phyloP scores from a whole-genome alignment of 768 basidiomycete genomes.

The Calocera cornea region DNA sequence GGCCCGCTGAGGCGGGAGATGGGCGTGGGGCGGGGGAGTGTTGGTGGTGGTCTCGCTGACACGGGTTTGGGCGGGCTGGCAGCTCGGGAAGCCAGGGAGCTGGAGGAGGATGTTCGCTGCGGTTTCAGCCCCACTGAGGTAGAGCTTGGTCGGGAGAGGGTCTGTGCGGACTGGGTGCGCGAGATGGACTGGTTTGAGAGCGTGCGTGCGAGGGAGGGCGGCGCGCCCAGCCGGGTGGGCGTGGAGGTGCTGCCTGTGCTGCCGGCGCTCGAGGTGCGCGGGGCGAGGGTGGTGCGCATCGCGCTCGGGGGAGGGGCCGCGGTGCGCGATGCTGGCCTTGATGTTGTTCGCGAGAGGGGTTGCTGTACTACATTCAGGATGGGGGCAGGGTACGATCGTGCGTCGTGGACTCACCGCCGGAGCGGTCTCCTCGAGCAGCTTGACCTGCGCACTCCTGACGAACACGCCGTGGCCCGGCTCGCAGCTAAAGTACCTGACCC shows the following conservation, averaged over 20 bases:
- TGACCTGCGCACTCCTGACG: conserved; percentile 74
- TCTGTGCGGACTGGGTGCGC: conserved; percentile 40
- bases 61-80: conserved; percentile 30
- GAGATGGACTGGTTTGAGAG: conserved; percentile 35
- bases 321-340: not conserved
- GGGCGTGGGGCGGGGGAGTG: conserved; percentile 18
- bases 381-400: not conserved
- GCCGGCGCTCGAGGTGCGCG: not conserved
- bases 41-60: conserved; percentile 23
- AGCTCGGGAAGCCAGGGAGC: conserved; percentile 12
- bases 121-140: conserved; percentile 12
- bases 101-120: conserved; percentile 8
- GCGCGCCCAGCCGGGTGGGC: conserved; percentile 8
- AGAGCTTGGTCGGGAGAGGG: conserved; percentile 9
- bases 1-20: conserved; percentile 9
- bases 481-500: conserved; percentile 70
- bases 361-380: not conserved
- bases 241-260: not conserved
- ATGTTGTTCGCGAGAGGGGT: not conserved
- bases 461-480: conserved; percentile 71
- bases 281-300: not conserved
- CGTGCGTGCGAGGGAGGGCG: not conserved
- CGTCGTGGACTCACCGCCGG: not conserved
- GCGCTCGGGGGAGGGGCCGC: not conserved
- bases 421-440: conserved; percentile 30